Evolutionary conservation across 2,329 filamentous ascomycete genomes (phyloP), one percentile per base, ranked within the genome.

Genomic region (Orbilia quercus): DNA sequence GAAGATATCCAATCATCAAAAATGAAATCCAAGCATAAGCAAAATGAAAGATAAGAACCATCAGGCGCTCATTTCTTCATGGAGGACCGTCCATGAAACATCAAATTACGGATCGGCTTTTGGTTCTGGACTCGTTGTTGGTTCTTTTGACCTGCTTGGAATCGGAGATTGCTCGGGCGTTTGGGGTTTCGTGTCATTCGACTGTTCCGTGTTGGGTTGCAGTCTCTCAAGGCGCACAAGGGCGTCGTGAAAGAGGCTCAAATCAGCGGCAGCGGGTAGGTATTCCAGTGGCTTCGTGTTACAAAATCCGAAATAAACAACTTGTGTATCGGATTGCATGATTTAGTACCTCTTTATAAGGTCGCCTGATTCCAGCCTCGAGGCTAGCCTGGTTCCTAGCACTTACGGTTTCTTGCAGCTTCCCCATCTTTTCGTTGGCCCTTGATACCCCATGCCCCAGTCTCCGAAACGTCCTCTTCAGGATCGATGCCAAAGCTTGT

Each of bases 231-330:
- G 55, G 18, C 63, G 25, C n/a, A 59, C 63, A 36, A 67, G 55
- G 18, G 63, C 54, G 40, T 28, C 23, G n/a, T 65, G 67, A 28
- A 72, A 65, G 7, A 34, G 44, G 20, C 38, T 47, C 11, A 65
- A n/a, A n/a, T n/a, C n/a, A n/a, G n/a, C 16, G 20, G 64, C 45
- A 14, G 53, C 59, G 40, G 67, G 58, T 6, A 72, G 59, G 23
- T 45, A 55, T 34, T 72, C 67, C 1, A 44, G 51, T 9, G 67
- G 67, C 38, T 64, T 64, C n/a, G 45, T 44, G 7, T 65, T 51
- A 18, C 34, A 59, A n/a, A 64, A 65, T 28, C 67, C 60, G 53
- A 72, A 72, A 38, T 63, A 64, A 6, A 72, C 51, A 53, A 72
- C 67, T n/a, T 72, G 36, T 42, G 6, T 14, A 40, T 12, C 28